A percentile compares a stretch with the other conserved stretches of the same genome.
Conservation (phyloP, 169 alveolate genomes). For the Eimeria brunetti region DNA sequence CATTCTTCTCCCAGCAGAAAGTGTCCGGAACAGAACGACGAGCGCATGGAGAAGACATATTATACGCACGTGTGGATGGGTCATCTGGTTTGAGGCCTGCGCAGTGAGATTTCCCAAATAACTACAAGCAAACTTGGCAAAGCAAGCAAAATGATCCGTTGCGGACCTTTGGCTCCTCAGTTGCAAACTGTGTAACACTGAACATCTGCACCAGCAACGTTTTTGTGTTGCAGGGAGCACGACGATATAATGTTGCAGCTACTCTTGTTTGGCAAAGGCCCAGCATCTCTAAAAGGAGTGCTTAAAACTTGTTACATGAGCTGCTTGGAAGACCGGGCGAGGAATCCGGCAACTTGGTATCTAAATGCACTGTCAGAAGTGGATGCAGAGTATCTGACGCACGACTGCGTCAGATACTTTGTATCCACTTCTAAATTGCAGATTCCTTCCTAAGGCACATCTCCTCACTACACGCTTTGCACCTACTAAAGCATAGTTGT, state of each 20-base stretch:
- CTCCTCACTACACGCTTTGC: background rate
- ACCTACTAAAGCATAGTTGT: background rate
- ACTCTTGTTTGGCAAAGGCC: conserved; percentile 55
- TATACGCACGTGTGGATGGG: conserved; percentile 67
- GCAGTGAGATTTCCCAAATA: conserved; percentile 46
- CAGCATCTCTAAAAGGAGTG: conserved; percentile 55
- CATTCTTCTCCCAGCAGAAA: conserved; percentile 67
- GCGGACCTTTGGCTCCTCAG: background rate
- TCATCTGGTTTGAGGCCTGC: conserved; percentile 64
- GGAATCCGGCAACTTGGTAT: conserved; percentile 62
- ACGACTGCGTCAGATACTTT: no score
- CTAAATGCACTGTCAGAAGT: background rate
- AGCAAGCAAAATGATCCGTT: background rate
- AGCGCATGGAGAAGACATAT: conserved; percentile 24
- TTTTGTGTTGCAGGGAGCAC: conserved; percentile 59
- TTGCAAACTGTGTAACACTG: background rate
- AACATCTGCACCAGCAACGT: background rate
- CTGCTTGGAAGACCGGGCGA: conserved; percentile 57
- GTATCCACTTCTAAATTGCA: background rate
- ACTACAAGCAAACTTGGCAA: background rate
- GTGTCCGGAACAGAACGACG: conserved; percentile 71
- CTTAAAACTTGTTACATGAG: conserved; percentile 72
- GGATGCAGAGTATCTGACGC: background rate
- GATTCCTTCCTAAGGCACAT: background rate
- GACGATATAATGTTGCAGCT: conserved; percentile 69